A percentile compares a stretch with the other conserved stretches of the same genome.
Evolutionary conservation across 371 early-diverging fungal genomes (phyloP).

Genomic region (Mucor plumbeus): DNA sequence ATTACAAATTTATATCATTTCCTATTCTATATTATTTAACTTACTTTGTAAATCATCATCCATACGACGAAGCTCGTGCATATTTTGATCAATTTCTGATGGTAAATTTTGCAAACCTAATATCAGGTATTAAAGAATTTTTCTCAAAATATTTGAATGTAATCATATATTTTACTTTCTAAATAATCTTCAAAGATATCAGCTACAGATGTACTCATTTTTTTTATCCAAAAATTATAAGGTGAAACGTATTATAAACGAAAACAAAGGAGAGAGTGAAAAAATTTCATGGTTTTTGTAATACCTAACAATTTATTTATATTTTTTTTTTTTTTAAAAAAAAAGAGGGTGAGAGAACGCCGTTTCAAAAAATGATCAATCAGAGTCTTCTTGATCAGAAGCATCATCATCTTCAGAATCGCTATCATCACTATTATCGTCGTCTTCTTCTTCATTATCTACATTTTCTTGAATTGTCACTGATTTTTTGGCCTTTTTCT

Average conservation of each 20-base stretch:
- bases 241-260: background rate
- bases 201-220: constrained; percentile 38
- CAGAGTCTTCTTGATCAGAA: constrained; percentile 1
- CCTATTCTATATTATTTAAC: background rate
- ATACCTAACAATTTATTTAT: background rate
- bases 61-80: constrained; percentile 44
- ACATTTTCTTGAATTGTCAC: constrained; percentile 17
- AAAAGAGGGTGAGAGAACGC: constrained; percentile 9
- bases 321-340: background rate
- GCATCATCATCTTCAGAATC: background rate
- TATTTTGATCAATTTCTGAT: constrained; percentile 46
- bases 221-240: background rate
- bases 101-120: constrained; percentile 44
- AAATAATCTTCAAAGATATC: constrained; percentile 44
- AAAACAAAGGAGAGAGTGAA: constrained; percentile 1
- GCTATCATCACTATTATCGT: constrained; percentile 4
- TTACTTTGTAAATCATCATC: constrained; percentile 46
- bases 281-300: constrained; percentile 1
- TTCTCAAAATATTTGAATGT: background rate
- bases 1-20: background rate
- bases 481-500: constrained; percentile 19
- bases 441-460: background rate
- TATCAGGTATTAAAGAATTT: background rate
- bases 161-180: constrained; percentile 30
- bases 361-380: background rate